Percentiles rank a stretch among this genome's conserved stretches.
Conservation (phyloP, 768 basidiomycete genomes). For the Mrakia blollopis region DNA sequence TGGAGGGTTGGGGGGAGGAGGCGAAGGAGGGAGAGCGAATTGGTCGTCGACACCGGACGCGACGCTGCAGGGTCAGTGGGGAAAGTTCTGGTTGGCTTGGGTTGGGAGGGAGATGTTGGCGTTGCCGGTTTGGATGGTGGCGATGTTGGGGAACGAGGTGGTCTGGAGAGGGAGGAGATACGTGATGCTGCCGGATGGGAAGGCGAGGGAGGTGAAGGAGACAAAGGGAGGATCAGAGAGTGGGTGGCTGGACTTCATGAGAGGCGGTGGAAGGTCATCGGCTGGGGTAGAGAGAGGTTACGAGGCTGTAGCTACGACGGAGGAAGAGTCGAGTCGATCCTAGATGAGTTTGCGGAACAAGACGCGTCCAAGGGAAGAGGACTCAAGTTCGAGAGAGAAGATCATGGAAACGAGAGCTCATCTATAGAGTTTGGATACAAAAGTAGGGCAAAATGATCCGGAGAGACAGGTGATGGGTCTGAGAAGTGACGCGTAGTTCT, state of each 20-base stretch:
- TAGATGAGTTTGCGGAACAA: neutral
- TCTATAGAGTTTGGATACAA: too few species aligned
- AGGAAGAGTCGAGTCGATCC: neutral
- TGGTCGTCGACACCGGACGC: neutral
- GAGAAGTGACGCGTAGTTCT: too few species aligned
- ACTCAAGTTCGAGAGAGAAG: too few species aligned
- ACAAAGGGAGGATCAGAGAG: neutral
- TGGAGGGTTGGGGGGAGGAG: neutral
- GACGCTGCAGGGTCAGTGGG: conserved; percentile 42
- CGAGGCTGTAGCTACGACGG: conserved; percentile 2
- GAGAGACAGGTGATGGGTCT: too few species aligned
- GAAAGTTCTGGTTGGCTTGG: conserved; percentile 73
- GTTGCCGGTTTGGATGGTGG: conserved; percentile 80
- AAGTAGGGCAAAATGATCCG: too few species aligned
- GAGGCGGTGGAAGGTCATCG: neutral
- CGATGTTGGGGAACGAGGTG: conserved; percentile 74
- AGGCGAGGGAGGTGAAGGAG: conserved; percentile 48
- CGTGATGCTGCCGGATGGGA: conserved; percentile 66
- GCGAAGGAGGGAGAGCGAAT: neutral
- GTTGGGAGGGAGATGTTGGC: conserved; percentile 70
- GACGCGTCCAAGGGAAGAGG: too few species aligned
- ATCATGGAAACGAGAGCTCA: too few species aligned
- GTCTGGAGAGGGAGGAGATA: conserved; percentile 82
- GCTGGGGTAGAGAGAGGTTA: neutral
- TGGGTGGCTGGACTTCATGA: conserved; percentile 2